phyloP scores from a whole-genome alignment of 805 yeast genomes.

The Pichia membranifaciens region DNA sequence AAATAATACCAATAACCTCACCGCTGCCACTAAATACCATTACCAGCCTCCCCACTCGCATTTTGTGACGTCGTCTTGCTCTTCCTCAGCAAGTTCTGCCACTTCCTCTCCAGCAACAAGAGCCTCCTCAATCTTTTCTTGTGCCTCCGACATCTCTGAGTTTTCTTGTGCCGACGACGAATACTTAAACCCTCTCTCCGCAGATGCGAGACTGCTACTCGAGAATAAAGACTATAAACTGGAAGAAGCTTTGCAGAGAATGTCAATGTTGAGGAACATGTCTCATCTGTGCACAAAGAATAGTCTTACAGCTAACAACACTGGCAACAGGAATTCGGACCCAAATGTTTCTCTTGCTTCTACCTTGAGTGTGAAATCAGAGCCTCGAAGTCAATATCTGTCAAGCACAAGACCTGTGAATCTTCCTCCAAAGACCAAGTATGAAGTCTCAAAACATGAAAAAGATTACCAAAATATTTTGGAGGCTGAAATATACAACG shows the following conservation, averaged over 20 bases:
- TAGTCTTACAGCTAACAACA: neutral
- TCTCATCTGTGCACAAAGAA: slow-evolving; percentile 9
- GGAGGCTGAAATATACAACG: slow-evolving; percentile 36
- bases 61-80: neutral
- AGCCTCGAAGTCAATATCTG: slow-evolving; percentile 18
- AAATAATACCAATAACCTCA: neutral
- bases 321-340: neutral
- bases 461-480: slow-evolving; percentile 44
- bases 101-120: slow-evolving; percentile 34
- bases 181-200: slow-evolving; percentile 22
- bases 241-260: slow-evolving; percentile 35
- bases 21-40: neutral
- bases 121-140: slow-evolving; percentile 41
- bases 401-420: slow-evolving; percentile 56
- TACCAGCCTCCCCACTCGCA: neutral
- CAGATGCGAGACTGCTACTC: slow-evolving; percentile 33
- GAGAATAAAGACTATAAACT: slow-evolving; percentile 28
- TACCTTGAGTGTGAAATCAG: neutral
- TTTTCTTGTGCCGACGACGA: slow-evolving; percentile 21
- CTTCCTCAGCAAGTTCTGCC: slow-evolving; percentile 13
- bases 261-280: slow-evolving; percentile 25
- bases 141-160: slow-evolving; percentile 27
- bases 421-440: slow-evolving; percentile 57
- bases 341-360: neutral
- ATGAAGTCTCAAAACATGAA: slow-evolving; percentile 50